phyloP scores from a whole-genome alignment of 1,139 yeast species.

The Sugiyamaella grinbergsii region DNA sequence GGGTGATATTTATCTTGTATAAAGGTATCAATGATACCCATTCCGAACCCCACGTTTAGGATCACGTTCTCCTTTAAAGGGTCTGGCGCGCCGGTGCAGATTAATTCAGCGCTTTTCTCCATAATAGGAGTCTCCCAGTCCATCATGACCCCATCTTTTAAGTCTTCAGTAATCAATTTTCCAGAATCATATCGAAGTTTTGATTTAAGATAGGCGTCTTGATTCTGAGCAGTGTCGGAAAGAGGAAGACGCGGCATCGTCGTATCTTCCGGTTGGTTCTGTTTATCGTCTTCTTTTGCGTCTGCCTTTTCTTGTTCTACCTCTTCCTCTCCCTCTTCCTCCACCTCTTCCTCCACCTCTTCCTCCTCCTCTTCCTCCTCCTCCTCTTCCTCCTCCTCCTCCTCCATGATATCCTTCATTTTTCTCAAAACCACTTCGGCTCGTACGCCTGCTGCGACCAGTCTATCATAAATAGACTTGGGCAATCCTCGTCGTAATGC shows the following conservation, averaged over 20 bases:
- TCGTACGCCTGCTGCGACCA: constrained; percentile 86
- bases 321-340: constrained; percentile 17
- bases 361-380: constrained; percentile 31
- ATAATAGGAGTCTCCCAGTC: constrained; percentile 88
- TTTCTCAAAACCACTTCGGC: constrained; percentile 82
- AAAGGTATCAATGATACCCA: constrained; percentile 90
- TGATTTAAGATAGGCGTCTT: constrained; percentile 63
- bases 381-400: constrained; percentile 43
- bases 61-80: constrained; percentile 49
- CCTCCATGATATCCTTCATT: constrained; percentile 57
- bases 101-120: constrained; percentile 64
- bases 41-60: constrained; percentile 89
- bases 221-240: constrained; percentile 47
- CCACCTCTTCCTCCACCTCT: constrained; percentile 30
- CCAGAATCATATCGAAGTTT: constrained; percentile 69
- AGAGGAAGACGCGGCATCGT: too few relatives aligned
- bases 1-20: constrained; percentile 61
- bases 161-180: constrained; percentile 69
- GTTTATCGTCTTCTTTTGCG: constrained; percentile 26
- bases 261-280: too few relatives aligned
- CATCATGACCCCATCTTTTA: constrained; percentile 96
- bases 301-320: constrained; percentile 26
- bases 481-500: constrained; percentile 42
- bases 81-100: constrained; percentile 17
- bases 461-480: constrained; percentile 47